Base-by-base conservation (phyloP, 2,329 filamentous ascomycete genomes). In the Biscogniauxia sp. region DNA sequence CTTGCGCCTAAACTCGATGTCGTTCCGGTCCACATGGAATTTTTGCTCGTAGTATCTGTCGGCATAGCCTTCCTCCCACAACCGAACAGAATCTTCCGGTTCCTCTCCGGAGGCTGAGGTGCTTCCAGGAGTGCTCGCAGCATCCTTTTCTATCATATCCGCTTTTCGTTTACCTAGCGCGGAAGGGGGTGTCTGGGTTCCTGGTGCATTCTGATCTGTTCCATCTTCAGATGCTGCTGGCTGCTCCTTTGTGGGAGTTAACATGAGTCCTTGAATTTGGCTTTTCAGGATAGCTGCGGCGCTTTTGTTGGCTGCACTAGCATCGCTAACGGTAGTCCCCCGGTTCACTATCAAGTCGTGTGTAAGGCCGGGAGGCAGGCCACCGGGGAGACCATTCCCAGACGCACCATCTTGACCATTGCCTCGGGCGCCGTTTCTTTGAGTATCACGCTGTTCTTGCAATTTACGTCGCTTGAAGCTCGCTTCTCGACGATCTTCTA, bases 31-130 rank as follows among this genome's bases (percentile, higher is more conserved):
- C 53, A 92, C 92, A 55, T 92, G 83, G 72, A 99, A 99, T 74
- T 99, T 99, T 74, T 97, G 92, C 74, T 97, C 90, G 73, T 99
- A 99, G 76, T 99, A 99, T 53, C 95, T 86, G 76, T 97, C 94
- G 55, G 90, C 88, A 74, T 99, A 99, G 7, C 95, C 95, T 56
- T 93, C 88, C 72, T 99, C 95, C 95, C 95, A 99, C 13, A 99
- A 81, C 61, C 89, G 87, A 56, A 99, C 91, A 19, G 88, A 92
- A 72, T 99, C 95, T 62, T 87, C 82, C 1, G 90, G 86, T 19
- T 84, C 83, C 50, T 88, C 88, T 58, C 80, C 77, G 20, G 83
- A 77, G 50, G 79, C 73, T 5, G 88, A 85, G 61, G 80, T 85
- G 58, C 82, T 81, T 41, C 83, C 85, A 8, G 88, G 83, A 1